Evolutionary conservation across 192 early-diverging fungal genomes (phyloP), one percentile per base, ranked within the genome.

Genomic region (Coemansia sp.): DNA sequence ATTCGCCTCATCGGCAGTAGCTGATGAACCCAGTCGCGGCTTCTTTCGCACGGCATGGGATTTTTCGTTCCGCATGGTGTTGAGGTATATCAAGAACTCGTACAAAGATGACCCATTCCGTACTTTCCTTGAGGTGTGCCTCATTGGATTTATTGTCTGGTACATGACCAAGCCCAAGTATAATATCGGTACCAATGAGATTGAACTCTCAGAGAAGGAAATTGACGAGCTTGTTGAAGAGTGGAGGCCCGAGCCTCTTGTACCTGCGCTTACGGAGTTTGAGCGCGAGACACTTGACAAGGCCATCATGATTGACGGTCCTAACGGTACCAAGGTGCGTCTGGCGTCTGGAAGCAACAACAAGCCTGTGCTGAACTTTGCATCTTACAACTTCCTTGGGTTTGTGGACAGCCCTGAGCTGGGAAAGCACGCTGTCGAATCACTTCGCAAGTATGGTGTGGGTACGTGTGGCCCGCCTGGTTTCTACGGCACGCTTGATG

Each of bases 171-270:
- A 87, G 53, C 91, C 89, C 67, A 89, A 89, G 65, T 90, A 93
- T 68, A 88, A 88, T 62, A 86, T 87, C 32, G 92, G 90, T 69
- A 82, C 79, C 54, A 89, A 88, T 58, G 81, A 89, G 48, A 86
- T 95, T 56, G 79, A 82, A 53, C 81, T 98, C 23, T 92, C 92
- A 7, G 87, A 91, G 69, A 91, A 93, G 93, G 96, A 98, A 75
- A 85, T 98, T 30, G 90, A 97, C 76, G 95, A 98, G 63, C 85
- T 97, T 14, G 87, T 92, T 23, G 89, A 93, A 34, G 95, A 97
- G 59, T 98, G 96, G 96, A 88, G 88, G 62, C 95, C 96, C 5
- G 96, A 98, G 78, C 89, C 94, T 18, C 83, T 98, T n/a, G 91
- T 93, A 18, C 86, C 92, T 21, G 77, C 82, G 7, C 69, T 94